phyloP scores from a whole-genome alignment of 169 alveolate genomes.

The Plasmodium vinckei region DNA sequence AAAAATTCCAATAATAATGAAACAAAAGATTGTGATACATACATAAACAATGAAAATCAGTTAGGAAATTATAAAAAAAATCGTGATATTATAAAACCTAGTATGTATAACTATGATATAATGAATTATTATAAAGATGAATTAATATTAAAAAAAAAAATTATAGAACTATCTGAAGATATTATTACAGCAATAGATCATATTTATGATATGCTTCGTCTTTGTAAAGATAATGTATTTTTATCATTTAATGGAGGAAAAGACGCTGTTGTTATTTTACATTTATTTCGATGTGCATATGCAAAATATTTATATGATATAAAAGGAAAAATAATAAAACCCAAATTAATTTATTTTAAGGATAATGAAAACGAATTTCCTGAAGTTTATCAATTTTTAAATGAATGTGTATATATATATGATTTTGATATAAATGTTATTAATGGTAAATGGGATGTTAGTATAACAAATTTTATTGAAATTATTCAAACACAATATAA shows the following conservation, averaged over 20 bases:
- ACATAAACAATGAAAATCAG: conserved; percentile 1
- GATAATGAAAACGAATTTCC: conserved; percentile 68
- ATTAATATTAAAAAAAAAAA: conserved; percentile 48
- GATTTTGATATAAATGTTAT: conserved; percentile 56
- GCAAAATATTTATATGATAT: conserved; percentile 33
- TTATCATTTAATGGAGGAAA: conserved; percentile 87
- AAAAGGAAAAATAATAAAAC: conserved; percentile 51
- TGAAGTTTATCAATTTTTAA: conserved; percentile 60
- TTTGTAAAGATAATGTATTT: conserved; percentile 81
- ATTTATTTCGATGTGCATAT: conserved; percentile 81
- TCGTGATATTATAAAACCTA: conserved; percentile 33
- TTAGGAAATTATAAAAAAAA: conserved; percentile 8
- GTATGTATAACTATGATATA: conserved; percentile 71
- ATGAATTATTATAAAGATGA: conserved; percentile 70
- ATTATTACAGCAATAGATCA: conserved; percentile 48
- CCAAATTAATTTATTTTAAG: conserved; percentile 56
- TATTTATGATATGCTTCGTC: conserved; percentile 61
- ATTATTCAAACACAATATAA: conserved; percentile 14
- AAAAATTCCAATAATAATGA: conserved; percentile 16
- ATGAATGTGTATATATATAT: conserved; percentile 69
- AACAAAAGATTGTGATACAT: not conserved
- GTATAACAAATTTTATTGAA: conserved; percentile 56
- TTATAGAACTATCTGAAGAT: conserved; percentile 65
- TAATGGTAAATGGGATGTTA: conserved; percentile 64
- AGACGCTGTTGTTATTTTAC: conserved; percentile 84